A percentile compares a stretch with the other conserved stretches of the same genome.
Conservation (phyloP, 257 asterid genomes). For the Craterostigma plantagineum region DNA sequence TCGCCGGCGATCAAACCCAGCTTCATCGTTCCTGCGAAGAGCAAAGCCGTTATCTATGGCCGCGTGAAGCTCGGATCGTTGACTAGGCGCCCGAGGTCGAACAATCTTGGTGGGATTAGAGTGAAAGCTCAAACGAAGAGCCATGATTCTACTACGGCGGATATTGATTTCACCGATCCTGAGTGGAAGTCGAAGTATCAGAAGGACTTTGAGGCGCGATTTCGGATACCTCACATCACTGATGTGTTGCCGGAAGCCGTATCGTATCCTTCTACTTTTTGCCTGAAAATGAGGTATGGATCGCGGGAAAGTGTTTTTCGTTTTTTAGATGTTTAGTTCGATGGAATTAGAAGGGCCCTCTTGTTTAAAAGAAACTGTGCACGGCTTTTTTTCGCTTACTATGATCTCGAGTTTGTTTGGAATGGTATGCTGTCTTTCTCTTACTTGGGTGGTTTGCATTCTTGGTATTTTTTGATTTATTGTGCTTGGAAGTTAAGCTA, state of each 20-base stretch:
- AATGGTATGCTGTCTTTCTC: no score
- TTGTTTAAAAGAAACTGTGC: no score
- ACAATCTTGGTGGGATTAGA: not conserved
- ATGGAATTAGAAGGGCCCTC: no score
- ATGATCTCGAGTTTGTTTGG: no score
- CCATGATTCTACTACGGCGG: constrained; percentile 13
- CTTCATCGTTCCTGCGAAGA: constrained; percentile 10
- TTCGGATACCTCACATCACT: constrained; percentile 59
- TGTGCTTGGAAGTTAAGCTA: no score
- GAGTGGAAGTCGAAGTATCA: constrained; percentile 73
- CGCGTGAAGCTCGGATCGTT: constrained; percentile 11
- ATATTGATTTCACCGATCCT: constrained; percentile 55
- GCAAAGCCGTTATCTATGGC: not conserved
- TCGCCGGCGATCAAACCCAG: constrained; percentile 48
- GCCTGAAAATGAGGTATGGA: constrained; percentile 64
- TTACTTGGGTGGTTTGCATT: no score
- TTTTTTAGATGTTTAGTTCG: no score
- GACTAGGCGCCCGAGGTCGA: constrained; percentile 9
- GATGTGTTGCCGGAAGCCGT: constrained; percentile 47
- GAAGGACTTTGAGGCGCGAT: constrained; percentile 60
- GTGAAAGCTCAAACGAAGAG: constrained; percentile 8
- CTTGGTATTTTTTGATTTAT: no score
- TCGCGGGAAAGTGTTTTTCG: not conserved
- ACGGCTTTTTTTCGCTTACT: no score
- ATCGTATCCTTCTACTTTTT: constrained; percentile 69